Conservation (phyloP, 345 rosid genomes). For the Schrenkiella parvula region DNA sequence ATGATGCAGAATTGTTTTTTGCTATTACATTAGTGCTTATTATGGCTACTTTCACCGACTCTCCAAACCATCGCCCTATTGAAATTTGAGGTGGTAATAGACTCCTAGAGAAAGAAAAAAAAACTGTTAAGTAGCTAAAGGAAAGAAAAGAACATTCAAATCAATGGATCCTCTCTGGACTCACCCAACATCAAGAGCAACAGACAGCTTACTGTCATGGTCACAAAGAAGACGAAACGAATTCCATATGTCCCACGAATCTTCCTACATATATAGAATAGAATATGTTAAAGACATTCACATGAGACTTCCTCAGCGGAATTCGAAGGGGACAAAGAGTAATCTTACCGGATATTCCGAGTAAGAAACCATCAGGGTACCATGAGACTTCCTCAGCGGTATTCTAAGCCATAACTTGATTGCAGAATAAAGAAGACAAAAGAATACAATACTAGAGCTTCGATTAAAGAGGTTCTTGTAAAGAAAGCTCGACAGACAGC, state of each 20-base stretch:
- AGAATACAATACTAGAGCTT: not conserved
- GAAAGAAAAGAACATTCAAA: not conserved
- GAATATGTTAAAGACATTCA: not conserved
- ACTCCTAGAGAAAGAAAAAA: not conserved
- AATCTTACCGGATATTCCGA: slow-evolving; percentile 45
- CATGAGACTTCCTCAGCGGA: too few species aligned
- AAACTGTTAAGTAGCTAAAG: not conserved
- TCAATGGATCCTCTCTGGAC: too few species aligned
- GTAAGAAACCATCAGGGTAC: slow-evolving; percentile 37
- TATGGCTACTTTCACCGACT: not conserved
- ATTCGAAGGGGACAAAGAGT: too few species aligned
- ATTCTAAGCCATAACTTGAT: slow-evolving; percentile 18
- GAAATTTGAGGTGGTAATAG: not conserved
- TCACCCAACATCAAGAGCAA: slow-evolving; percentile 60
- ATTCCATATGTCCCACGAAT: slow-evolving; percentile 89
- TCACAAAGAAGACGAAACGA: slow-evolving; percentile 78
- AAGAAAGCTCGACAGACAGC: not conserved
- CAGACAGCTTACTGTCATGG: slow-evolving; percentile 59
- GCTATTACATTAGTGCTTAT: not conserved
- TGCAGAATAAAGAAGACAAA: not conserved
- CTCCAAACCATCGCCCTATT: not conserved
- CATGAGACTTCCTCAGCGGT: not conserved
- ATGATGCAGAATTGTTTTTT: not conserved
- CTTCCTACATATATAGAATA: slow-evolving; percentile 38
- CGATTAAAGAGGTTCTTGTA: not conserved